Percentiles rank a stretch among this genome's conserved stretches.
phyloP scores from a whole-genome alignment of 164 flowering plant species.

The Stephania japonica region DNA sequence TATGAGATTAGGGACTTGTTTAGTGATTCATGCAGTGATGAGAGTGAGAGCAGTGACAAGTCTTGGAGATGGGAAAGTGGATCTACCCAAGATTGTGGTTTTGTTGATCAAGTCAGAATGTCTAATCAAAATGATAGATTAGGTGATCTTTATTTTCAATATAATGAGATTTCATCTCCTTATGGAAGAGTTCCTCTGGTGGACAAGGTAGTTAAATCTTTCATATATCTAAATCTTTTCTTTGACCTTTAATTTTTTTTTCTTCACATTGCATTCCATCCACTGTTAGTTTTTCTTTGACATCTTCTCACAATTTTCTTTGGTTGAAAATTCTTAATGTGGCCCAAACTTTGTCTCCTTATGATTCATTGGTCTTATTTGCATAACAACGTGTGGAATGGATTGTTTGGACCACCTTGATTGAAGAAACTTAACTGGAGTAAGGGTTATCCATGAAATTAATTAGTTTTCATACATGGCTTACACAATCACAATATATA shows the following conservation, averaged over 20 bases:
- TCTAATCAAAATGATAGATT: constrained; percentile 55
- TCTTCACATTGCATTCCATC: neutral
- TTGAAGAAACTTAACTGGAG: neutral
- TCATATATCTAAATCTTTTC: neutral
- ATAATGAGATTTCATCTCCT: constrained; percentile 79
- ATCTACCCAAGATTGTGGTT: constrained; percentile 59
- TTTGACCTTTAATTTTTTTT: neutral
- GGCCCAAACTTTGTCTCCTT: neutral
- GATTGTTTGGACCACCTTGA: neutral
- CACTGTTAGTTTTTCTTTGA: neutral
- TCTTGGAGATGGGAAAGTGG: constrained; percentile 2
- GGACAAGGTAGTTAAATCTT: constrained; percentile 66
- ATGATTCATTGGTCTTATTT: neutral
- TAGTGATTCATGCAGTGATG: constrained; percentile 59
- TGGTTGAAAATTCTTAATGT: neutral
- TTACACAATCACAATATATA: neutral
- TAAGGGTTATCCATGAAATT: neutral
- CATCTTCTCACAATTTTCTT: neutral
- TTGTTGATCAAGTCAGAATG: constrained; percentile 42
- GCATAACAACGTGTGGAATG: neutral
- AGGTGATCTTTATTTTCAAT: constrained; percentile 74
- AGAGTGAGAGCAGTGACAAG: constrained; percentile 51
- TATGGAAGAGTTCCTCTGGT: constrained; percentile 82
- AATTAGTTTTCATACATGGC: neutral
- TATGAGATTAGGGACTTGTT: constrained; percentile 45